These are phyloP conservation scores for Plantago elongata DNA, from an alignment of 257 asterid genomes.

Conservation along the genomic window DNA sequence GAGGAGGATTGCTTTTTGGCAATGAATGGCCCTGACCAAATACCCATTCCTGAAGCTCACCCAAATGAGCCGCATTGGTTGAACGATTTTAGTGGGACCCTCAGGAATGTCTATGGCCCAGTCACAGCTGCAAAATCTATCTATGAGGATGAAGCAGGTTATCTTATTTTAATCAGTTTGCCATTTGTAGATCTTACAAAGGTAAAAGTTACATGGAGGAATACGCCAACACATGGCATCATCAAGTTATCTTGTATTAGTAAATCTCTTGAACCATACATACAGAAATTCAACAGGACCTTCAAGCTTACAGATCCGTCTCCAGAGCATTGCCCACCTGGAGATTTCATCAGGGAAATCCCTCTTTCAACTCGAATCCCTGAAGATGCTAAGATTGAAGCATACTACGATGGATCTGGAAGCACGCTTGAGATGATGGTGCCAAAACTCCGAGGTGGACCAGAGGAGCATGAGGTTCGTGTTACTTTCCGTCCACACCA, in stretches of 20 bases:
- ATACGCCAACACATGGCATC: slow-evolving; percentile 67
- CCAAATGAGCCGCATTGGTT: slow-evolving; percentile 66
- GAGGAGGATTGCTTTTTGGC: slow-evolving; percentile 47
- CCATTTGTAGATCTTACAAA: slow-evolving; percentile 82
- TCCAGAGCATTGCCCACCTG: slow-evolving; percentile 90
- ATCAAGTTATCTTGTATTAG: slow-evolving; percentile 70
- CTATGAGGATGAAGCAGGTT: slow-evolving; percentile 76
- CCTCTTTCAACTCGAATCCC: slow-evolving; percentile 83
- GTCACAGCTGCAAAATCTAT: slow-evolving; percentile 81
- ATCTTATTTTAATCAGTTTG: slow-evolving; percentile 60
- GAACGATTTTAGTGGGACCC: slow-evolving; percentile 60
- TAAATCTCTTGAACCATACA: slow-evolving; percentile 56
- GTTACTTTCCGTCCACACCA: slow-evolving; percentile 79
- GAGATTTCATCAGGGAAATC: slow-evolving; percentile 82
- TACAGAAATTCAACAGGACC: slow-evolving; percentile 70
- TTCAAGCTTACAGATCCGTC: slow-evolving; percentile 65
- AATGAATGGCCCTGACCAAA: slow-evolving; percentile 38
- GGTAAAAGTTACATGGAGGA: slow-evolving; percentile 92
- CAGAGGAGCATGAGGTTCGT: slow-evolving; percentile 89
- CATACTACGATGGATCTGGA: slow-evolving; percentile 75
- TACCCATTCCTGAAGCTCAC: slow-evolving; percentile 53
- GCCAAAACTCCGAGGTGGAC: slow-evolving; percentile 69
- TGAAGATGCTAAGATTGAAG: slow-evolving; percentile 83
- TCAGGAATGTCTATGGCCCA: slow-evolving; percentile 68
- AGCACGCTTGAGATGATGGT: slow-evolving; percentile 78